Base-by-base conservation (phyloP, 1,284 basidiomycete species). In the Cyathus pygmaeus region DNA sequence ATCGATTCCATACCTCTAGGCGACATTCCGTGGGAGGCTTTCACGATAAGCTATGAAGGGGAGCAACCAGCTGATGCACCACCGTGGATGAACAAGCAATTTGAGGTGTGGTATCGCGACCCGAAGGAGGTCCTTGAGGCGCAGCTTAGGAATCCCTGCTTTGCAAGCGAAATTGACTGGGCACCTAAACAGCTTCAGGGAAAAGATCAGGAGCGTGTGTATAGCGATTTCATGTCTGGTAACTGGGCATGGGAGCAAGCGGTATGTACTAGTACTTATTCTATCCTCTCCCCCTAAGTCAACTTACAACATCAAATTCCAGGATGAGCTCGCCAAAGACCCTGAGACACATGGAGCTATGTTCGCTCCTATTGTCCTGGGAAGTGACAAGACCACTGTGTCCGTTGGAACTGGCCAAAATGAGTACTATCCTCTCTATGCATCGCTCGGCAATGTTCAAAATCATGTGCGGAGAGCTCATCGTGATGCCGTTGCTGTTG, bases 201-300 rank as follows among this genome's bases (percentile, higher is more conserved):
- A 19, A 56, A 57, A 5, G 6, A 59, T 17, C 56, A 58, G 0
- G 56, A 69, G 17, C 55, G 62, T 0, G 66, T 63, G 9, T 81
- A 59, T 27, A 51, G 60, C 10, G 66, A 81, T 59, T 65, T 81
- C 5, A 77, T 79, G 73, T 79, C 76, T 1, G 77, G 76, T 2
- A 67, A 78, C 27, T 79, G 73, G 72, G 72, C 69, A 4, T 79
- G 77, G 77, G 30, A 68, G 7, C 74, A 81, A 51, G 74, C 69
- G 5, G 77, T 79, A 57, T 4, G 64, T 64, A 42, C 55, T 15
- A 17, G 15, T n/a, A 27, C 55, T 31, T 42, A 57, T 41, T 47
- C n/a, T n/a, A n/a, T 41, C 56, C 46, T 24, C 30, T 19, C 30
- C 52, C 33, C 5, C 10, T 50, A 15, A 30, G 46, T n/a, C 57